Evolutionary conservation across 768 basidiomycete species (phyloP), one percentile per base, ranked within the genome.

Genomic region (Mrakia gelida): DNA sequence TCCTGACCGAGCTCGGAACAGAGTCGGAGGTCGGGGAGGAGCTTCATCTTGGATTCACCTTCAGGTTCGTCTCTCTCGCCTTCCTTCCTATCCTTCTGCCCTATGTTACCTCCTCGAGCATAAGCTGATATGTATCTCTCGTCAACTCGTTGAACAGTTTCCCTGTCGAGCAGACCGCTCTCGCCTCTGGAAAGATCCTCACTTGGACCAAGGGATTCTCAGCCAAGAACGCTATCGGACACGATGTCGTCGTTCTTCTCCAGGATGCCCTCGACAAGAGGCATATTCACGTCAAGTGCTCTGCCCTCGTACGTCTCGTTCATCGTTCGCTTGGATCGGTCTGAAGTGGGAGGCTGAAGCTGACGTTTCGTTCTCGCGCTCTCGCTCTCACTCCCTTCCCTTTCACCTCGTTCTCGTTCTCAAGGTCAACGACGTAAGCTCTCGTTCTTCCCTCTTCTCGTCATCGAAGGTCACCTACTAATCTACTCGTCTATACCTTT

Each of bases 161-260:
- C 87, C 97, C 97, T 2, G 97, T 98, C 41, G 94, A 97, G 82
- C 97, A 99, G 83, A 94, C 93, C 0, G 95, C 97, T 0, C 88
- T 98, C 32, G 91, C 91, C 81, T 89, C 90, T 32, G 97, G 97
- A 0, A 92, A 90, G 79, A 91, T 99, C 79, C 86, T 98, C 52
- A 96, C 92, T 34, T 95, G 93, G 93, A 98, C 93, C 5, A 96
- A 98, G 85, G 97, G 95, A 5, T 98, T 97, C 84, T 85, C 91
- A n/a, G 94, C 93, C 21, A 93, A 90, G 83, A 92, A 94, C 82
- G 94, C 94, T 0, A 85, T 94, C 70, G 94, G 94, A 61, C 87
- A 94, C 81, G 95, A 98, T 82, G 89, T 97, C 41, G 94, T 97
- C 59, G 88, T 90, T 81, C 87, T 98, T 34, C 87, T 98, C 16